phyloP scores from a whole-genome alignment of 2,329 filamentous ascomycete genomes.

The Neocucurbitaria cava region DNA sequence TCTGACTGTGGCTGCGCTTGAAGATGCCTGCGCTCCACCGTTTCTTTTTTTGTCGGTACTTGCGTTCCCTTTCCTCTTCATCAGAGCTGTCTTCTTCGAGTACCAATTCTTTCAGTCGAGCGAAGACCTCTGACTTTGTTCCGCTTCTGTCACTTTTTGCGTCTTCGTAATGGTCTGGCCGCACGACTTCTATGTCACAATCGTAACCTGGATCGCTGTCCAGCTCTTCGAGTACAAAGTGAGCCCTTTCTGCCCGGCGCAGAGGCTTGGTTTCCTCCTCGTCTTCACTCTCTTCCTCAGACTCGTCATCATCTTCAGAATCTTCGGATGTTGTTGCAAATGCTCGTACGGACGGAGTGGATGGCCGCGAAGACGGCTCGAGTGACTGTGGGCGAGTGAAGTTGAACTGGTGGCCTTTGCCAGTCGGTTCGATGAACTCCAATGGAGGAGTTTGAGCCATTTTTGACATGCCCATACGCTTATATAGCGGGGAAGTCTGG shows the following conservation, averaged over 20 bases:
- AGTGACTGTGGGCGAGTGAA: conserved; percentile 46
- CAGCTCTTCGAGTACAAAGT: conserved; percentile 55
- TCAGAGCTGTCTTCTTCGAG: conserved; percentile 44
- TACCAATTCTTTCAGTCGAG: conserved; percentile 44
- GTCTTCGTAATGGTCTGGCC: conserved; percentile 55
- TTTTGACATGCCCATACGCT: conserved; percentile 39
- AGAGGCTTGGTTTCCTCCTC: conserved; percentile 27
- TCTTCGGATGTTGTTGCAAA: conserved; percentile 40
- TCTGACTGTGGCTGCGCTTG: conserved; percentile 57
- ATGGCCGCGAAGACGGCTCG: conserved; percentile 47
- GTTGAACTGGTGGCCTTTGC: conserved; percentile 42
- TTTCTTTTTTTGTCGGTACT: conserved; percentile 48
- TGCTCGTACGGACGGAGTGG: conserved; percentile 45
- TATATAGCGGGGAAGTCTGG: conserved; percentile 44
- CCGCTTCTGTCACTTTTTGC: conserved; percentile 45
- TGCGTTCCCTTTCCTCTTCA: conserved; percentile 38
- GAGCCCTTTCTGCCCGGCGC: conserved; percentile 37
- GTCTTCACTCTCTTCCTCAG: conserved; percentile 32
- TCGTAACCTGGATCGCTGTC: conserved; percentile 48
- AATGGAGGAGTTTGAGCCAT: conserved; percentile 46
- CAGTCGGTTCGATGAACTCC: conserved; percentile 48
- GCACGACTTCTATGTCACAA: conserved; percentile 53
- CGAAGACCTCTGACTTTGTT: conserved; percentile 40
- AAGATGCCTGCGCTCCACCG: conserved; percentile 52
- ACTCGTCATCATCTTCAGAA: conserved; percentile 36